A percentile compares a stretch with the other conserved stretches of the same genome.
Evolutionary conservation across 179 eudicot species (phyloP).

Genomic region (Silene noctiflora): DNA sequence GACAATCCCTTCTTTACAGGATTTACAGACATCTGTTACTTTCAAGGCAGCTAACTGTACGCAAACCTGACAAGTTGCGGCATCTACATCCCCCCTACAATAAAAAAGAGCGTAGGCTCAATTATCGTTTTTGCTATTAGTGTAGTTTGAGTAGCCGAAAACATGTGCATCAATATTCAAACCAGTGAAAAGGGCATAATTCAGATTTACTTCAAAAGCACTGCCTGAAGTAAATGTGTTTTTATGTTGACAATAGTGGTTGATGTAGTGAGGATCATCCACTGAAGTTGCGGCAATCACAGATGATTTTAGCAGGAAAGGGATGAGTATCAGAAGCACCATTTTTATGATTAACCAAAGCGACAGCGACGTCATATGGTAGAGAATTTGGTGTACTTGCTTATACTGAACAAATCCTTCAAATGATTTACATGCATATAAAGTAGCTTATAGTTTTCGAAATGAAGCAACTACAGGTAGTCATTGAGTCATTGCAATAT

Average conservation of each 20-base stretch:
- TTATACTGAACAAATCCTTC: no score
- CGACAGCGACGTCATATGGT: no score
- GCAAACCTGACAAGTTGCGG: not conserved
- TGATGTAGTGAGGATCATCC: not conserved
- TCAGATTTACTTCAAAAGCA: constrained; percentile 1
- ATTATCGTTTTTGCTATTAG: no score
- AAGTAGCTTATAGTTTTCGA: no score
- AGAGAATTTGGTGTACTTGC: no score
- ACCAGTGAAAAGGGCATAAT: no score
- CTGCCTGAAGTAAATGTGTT: not conserved
- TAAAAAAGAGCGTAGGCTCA: constrained; percentile 1
- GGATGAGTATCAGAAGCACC: constrained; percentile 2
- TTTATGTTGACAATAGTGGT: not conserved
- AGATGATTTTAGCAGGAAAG: not conserved
- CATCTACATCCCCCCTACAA: constrained; percentile 8
- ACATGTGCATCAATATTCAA: no score
- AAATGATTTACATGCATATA: no score
- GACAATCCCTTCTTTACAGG: constrained; percentile 10
- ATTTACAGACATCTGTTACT: not conserved
- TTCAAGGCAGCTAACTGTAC: not conserved
- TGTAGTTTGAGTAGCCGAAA: no score
- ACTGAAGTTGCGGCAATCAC: not conserved
- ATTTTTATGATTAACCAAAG: no score
- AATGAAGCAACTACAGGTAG: no score
- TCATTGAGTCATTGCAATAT: no score